These are phyloP conservation scores for Fonsecaea erecta DNA, from an alignment of 2,329 filamentous ascomycete genomes.

Conservation along the genomic window DNA sequence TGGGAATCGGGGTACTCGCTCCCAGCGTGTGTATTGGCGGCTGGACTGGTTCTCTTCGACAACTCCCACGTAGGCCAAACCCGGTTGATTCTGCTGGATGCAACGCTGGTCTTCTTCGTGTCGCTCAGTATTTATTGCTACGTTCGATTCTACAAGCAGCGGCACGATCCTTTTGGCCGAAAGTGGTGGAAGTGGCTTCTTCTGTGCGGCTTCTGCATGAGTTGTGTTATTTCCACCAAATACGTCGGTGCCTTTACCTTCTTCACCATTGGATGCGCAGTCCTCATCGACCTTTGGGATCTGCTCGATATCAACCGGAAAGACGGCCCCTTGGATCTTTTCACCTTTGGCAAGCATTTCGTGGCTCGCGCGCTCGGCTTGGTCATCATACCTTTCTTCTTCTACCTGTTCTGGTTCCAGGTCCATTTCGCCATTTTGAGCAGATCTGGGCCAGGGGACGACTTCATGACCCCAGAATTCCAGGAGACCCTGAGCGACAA, in stretches of 20 bases:
- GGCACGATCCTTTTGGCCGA: conserved; percentile 83
- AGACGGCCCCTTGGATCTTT: conserved; percentile 77
- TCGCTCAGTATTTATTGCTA: conserved; percentile 91
- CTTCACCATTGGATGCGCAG: conserved; percentile 92
- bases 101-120: conserved; percentile 94
- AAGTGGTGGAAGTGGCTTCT: conserved; percentile 99
- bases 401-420: conserved; percentile 99
- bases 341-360: conserved; percentile 87
- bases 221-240: conserved; percentile 97
- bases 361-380: conserved; percentile 82
- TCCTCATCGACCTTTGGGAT: conserved; percentile 93
- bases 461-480: conserved; percentile 98
- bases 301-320: conserved; percentile 86
- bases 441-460: conserved; percentile 89
- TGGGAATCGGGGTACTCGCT: conserved; percentile 99
- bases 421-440: conserved; percentile 92
- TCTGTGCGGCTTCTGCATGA: conserved; percentile 89
- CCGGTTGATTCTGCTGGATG: conserved; percentile 89
- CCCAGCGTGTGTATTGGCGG: conserved; percentile 84
- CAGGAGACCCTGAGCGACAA: conserved; percentile 97
- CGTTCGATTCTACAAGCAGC: conserved; percentile 95
- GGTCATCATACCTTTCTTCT: conserved; percentile 89
- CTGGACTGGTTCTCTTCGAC: conserved; percentile 87
- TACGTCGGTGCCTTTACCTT: conserved; percentile 97
- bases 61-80: conserved; percentile 98